Evolutionary conservation across 768 basidiomycete genomes (phyloP), one percentile per base, ranked within the genome.

Genomic region (Tricholoma saponaceum): DNA sequence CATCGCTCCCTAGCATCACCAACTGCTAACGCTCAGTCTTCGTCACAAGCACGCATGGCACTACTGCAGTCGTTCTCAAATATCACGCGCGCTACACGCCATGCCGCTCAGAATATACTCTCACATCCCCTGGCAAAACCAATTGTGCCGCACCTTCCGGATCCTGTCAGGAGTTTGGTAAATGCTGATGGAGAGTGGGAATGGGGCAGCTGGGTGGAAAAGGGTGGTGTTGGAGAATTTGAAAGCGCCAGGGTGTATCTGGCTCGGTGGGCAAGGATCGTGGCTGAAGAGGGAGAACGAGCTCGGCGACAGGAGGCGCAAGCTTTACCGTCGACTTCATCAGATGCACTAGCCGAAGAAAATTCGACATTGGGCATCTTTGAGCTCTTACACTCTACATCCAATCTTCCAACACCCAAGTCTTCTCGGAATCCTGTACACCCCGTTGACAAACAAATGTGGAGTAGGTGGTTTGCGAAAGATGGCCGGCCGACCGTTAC

Each of bases 261-360:
- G 8, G 97, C 97, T 9, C 80, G 92, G 30, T 99, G 97, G 97
- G 97, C 97, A 3, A 81, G 95, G 51, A 90, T 94, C 58, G 97
- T 98, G 1, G 97, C 97, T 1, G 97, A 99, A 71, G 97, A 98
- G 69, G 97, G 97, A 16, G 97, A 99, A 70, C 81, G 92, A 14
- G 86, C 94, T 5, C 80, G 97, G 43, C 74, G 86, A 61, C 81
- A 83, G 44, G 97, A 99, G 70, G 84, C 89, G 0, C 87, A 89
- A 67, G 76, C 81, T 0, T 64, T 90, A 12, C 83, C 84, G 3
- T 73, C 84, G 2, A 76, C 81, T 5, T 77, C 76, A 2, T 73
- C 79, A 4, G 64, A 76, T 12, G 76, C 77, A 59, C 68, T 77
- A 33, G 79, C 69, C 16, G 85, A 86, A 66, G 90, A 87, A 70